phyloP scores from a whole-genome alignment of 805 yeast genomes.

The Nakazawaea wickerhamii region DNA sequence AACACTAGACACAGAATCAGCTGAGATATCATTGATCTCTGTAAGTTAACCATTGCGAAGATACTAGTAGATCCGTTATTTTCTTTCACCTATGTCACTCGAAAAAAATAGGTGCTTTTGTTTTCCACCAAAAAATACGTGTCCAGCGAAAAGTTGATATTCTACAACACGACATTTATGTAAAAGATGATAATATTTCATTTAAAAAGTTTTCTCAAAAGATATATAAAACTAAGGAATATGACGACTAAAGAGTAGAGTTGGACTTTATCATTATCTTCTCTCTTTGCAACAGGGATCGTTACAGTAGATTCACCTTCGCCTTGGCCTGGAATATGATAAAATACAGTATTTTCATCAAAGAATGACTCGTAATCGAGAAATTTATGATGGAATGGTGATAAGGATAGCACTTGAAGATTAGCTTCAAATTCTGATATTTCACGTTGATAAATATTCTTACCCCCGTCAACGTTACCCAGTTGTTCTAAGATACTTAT shows the following conservation, averaged over 20 bases:
- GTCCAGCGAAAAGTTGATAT: slow-evolving; percentile 4
- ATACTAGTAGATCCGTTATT: not conserved
- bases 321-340: slow-evolving; percentile 1
- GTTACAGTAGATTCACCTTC: not conserved
- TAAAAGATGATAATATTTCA: not conserved
- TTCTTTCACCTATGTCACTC: no score
- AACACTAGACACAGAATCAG: not conserved
- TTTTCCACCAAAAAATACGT: no score
- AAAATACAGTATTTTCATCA: slow-evolving; percentile 11
- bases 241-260: not conserved
- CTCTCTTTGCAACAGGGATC: slow-evolving; percentile 4
- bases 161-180: slow-evolving; percentile 1
- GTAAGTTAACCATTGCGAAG: not conserved
- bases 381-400: slow-evolving; percentile 11
- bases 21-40: not conserved
- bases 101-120: no score
- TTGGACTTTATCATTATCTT: not conserved
- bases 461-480: not conserved
- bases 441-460: not conserved
- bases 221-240: not conserved
- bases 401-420: not conserved
- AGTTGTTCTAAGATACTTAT: slow-evolving; percentile 1
- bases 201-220: not conserved
- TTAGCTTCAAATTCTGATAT: slow-evolving; percentile 8
- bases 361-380: slow-evolving; percentile 11